Percentiles rank a stretch among this genome's conserved stretches.
These are phyloP conservation scores for Trichoderma polysporum DNA, from an alignment of 2,329 filamentous ascomycete genomes.

Conservation along the genomic window DNA sequence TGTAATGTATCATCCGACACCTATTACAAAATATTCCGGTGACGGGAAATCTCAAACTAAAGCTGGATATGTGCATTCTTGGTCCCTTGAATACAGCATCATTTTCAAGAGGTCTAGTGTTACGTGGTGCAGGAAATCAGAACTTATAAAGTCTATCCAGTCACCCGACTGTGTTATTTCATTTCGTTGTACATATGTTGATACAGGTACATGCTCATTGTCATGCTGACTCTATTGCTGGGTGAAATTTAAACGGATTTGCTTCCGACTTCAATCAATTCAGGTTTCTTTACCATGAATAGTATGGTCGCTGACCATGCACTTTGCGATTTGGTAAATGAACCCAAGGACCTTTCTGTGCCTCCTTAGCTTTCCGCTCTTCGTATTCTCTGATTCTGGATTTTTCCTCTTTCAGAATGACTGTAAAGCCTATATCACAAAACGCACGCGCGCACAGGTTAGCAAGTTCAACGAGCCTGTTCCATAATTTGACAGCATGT, in stretches of 20 bases:
- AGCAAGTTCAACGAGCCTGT: neutral
- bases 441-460: neutral
- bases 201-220: slow-evolving; percentile 29
- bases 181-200: slow-evolving; percentile 39
- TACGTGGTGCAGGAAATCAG: neutral
- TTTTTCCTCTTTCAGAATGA: slow-evolving; percentile 91
- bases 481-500: neutral
- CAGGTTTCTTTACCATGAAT: slow-evolving; percentile 69
- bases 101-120: neutral
- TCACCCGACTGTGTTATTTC: slow-evolving; percentile 25
- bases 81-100: neutral
- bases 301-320: slow-evolving; percentile 82
- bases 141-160: slow-evolving; percentile 4
- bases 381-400: slow-evolving; percentile 79
- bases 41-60: neutral
- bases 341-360: slow-evolving; percentile 77
- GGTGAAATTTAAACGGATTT: neutral
- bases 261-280: neutral
- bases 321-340: slow-evolving; percentile 85
- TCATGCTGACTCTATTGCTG: slow-evolving; percentile 1
- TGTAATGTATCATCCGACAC: neutral
- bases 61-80: neutral
- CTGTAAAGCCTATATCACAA: slow-evolving; percentile 59
- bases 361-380: slow-evolving; percentile 74
- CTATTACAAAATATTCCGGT: neutral